These are phyloP conservation scores for Monilinia fructicola DNA, from an alignment of 2,329 filamentous ascomycete genomes.

Conservation along the genomic window DNA sequence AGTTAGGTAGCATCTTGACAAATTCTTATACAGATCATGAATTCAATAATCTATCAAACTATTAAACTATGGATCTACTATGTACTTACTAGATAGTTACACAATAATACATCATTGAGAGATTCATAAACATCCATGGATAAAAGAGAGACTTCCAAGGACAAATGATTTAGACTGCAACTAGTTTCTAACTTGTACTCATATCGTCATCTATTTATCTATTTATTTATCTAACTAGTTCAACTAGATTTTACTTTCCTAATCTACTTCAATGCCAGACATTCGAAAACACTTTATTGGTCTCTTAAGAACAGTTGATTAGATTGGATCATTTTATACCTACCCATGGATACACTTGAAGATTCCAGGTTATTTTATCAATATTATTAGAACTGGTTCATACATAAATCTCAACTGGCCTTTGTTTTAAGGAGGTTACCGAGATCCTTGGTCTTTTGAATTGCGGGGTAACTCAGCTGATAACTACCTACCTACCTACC, in stretches of 20 bases:
- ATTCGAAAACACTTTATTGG: background rate
- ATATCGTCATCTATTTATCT: background rate
- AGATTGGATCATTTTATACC: background rate
- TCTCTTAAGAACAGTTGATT: background rate
- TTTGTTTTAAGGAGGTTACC: background rate
- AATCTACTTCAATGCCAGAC: background rate
- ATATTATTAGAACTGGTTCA: too few species aligned
- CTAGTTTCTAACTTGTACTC: background rate
- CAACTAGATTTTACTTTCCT: background rate
- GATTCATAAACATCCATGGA: background rate
- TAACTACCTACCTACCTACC: too few species aligned
- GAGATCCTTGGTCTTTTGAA: background rate
- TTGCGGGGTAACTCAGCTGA: background rate
- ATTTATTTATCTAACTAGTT: background rate
- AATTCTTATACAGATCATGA: background rate
- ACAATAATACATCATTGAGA: background rate
- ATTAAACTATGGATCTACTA: too few species aligned
- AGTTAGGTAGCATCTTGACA: background rate
- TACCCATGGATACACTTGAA: background rate
- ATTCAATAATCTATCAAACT: background rate
- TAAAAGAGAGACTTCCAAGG: background rate
- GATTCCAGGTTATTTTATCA: background rate
- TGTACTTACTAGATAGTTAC: too few species aligned
- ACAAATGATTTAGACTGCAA: background rate
- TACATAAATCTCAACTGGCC: background rate